A percentile compares a stretch with the other conserved stretches of the same genome.
Evolutionary conservation across 2,329 filamentous ascomycete species (phyloP).

Genomic region (Verticillium isaacii): DNA sequence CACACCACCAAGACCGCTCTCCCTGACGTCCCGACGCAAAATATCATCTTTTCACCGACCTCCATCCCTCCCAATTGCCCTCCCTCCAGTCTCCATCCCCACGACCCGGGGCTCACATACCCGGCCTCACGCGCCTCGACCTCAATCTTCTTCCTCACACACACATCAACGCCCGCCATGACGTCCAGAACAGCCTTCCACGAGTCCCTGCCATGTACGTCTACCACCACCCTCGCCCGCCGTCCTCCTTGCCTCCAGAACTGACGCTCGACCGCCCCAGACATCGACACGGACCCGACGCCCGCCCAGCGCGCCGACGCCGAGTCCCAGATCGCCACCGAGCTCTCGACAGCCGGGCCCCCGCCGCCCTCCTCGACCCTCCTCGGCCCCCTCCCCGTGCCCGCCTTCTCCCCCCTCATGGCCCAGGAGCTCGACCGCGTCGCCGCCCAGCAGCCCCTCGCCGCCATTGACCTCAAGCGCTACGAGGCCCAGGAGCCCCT

Average conservation of each 20-base stretch:
- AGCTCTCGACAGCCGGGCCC: conserved; percentile 48
- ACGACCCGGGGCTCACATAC: background rate
- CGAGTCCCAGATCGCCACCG: conserved; percentile 62
- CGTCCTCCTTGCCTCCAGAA: conserved; percentile 11
- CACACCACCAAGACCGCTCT: background rate
- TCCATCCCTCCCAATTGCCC: no score
- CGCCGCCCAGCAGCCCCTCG: conserved; percentile 45
- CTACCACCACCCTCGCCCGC: conserved; percentile 2
- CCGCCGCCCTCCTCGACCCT: conserved; percentile 47
- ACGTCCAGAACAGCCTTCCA: conserved; percentile 43
- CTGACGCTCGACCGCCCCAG: conserved; percentile 38
- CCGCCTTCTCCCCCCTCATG: conserved; percentile 62
- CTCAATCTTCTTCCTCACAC: background rate
- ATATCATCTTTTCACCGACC: no score
- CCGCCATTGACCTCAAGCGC: conserved; percentile 68
- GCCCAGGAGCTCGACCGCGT: conserved; percentile 65
- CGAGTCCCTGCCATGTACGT: conserved; percentile 76
- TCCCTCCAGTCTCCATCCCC: background rate
- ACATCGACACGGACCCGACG: conserved; percentile 74
- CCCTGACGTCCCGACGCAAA: no score
- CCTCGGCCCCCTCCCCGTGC: conserved; percentile 46
- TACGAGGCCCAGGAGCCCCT: conserved; percentile 69
- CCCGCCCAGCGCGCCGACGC: conserved; percentile 59
- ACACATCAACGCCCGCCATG: conserved; percentile 12
- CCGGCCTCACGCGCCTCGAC: background rate